phyloP scores from a whole-genome alignment of 495 filamentous ascomycete genomes.

The Cladorrhinum samala region DNA sequence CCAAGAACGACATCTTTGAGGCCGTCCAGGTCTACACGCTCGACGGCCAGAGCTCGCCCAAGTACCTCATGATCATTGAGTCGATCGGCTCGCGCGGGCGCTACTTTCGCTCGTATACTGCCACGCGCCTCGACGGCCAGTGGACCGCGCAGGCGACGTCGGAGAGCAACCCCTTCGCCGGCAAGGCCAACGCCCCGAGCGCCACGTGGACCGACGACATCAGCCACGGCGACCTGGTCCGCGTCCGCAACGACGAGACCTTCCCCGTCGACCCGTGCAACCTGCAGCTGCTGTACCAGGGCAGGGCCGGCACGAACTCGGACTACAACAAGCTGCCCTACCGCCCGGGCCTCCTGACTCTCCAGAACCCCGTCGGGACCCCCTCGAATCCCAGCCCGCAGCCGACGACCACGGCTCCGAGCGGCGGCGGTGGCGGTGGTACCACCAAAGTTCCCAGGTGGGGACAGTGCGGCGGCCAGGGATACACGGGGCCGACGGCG shows the following conservation, averaged over 20 bases:
- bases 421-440: neutral
- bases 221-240: constrained; percentile 55
- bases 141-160: constrained; percentile 49
- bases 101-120: constrained; percentile 61
- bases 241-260: constrained; percentile 49
- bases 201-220: constrained; percentile 60
- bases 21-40: constrained; percentile 60
- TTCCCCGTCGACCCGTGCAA: constrained; percentile 53
- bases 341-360: constrained; percentile 47
- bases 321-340: constrained; percentile 45
- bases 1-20: constrained; percentile 53
- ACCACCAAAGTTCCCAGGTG: constrained; percentile 10
- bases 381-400: neutral
- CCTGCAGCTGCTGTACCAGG: constrained; percentile 55
- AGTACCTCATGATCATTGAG: constrained; percentile 61
- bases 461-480: constrained; percentile 17
- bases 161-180: constrained; percentile 53
- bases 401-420: neutral
- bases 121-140: constrained; percentile 43
- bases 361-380: constrained; percentile 13
- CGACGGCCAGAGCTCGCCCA: constrained; percentile 39
- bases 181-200: constrained; percentile 51
- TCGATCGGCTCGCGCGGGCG: constrained; percentile 50
- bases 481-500: constrained; percentile 15
- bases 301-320: constrained; percentile 25